Conservation (phyloP, 1,139 yeast genomes). For the Hanseniaspora gamundiae region DNA sequence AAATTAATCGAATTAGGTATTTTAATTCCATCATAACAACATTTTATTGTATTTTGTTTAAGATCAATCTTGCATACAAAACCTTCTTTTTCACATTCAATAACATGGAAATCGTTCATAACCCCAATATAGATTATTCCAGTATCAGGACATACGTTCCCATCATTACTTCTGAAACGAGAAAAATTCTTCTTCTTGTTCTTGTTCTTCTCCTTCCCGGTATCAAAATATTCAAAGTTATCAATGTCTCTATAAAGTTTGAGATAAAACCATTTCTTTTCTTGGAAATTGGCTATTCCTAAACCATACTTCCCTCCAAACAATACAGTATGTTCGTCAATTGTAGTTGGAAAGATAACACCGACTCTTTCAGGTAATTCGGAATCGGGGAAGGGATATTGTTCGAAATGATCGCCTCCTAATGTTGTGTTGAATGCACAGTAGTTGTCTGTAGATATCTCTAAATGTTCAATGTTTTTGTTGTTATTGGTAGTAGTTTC, state of each 20-base stretch:
- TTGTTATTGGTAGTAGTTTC: background rate
- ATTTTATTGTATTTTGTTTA: constrained; percentile 16
- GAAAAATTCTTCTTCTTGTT: constrained; percentile 8
- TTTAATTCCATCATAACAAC: constrained; percentile 27
- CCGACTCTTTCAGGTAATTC: constrained; percentile 37
- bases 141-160: constrained; percentile 58
- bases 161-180: constrained; percentile 59
- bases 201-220: background rate
- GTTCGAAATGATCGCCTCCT: constrained; percentile 7
- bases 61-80: constrained; percentile 25
- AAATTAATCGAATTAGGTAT: constrained; percentile 81
- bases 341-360: constrained; percentile 45
- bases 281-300: constrained; percentile 35
- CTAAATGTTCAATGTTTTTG: constrained; percentile 18
- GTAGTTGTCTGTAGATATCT: constrained; percentile 15
- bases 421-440: constrained; percentile 8
- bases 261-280: constrained; percentile 32
- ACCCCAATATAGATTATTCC: constrained; percentile 57
- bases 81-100: constrained; percentile 25
- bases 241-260: constrained; percentile 28
- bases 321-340: constrained; percentile 30
- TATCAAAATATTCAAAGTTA: too few relatives aligned
- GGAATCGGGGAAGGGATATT: constrained; percentile 4
- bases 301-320: constrained; percentile 51
- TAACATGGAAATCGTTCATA: constrained; percentile 47